Evolutionary conservation across 2,329 filamentous ascomycete species (phyloP).

Genomic region (Penicillium brevicompactum): DNA sequence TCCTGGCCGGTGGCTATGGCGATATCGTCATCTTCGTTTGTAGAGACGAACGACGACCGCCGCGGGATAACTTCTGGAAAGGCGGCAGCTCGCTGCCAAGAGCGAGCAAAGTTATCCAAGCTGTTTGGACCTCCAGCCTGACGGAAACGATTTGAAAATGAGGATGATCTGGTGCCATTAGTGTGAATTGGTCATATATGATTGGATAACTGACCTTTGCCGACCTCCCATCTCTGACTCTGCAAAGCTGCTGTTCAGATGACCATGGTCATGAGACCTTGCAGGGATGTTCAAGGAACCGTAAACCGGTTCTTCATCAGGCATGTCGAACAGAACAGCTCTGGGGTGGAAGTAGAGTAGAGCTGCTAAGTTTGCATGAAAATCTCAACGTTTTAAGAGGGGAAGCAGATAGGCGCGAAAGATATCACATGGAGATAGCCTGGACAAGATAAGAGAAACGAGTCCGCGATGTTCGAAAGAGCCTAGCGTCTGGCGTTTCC

Average conservation of each 20-base stretch:
- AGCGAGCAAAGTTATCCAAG: conserved; percentile 88
- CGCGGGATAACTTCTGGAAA: conserved; percentile 87
- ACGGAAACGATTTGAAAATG: conserved; percentile 50
- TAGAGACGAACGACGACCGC: conserved; percentile 71
- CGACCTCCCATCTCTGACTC: conserved; percentile 18
- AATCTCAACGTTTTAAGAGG: background rate
- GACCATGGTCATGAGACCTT: conserved; percentile 20
- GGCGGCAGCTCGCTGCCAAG: conserved; percentile 85
- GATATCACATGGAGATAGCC: conserved; percentile 14
- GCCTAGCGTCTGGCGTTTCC: conserved; percentile 9
- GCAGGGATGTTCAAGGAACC: conserved; percentile 13
- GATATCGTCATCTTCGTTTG: conserved; percentile 52
- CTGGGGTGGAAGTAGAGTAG: no score
- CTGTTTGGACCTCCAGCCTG: conserved; percentile 90
- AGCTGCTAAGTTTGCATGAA: no score
- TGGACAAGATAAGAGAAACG: conserved; percentile 6
- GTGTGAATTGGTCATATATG: conserved; percentile 2
- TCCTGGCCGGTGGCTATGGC: conserved; percentile 22
- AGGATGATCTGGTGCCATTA: conserved; percentile 33
- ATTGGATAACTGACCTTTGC: conserved; percentile 15
- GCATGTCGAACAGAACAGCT: background rate
- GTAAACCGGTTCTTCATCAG: conserved; percentile 6
- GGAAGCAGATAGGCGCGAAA: background rate
- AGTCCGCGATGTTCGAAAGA: conserved; percentile 5
- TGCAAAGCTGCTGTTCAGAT: conserved; percentile 9